Base-by-base conservation (phyloP, 2,329 filamentous ascomycete species). In the Neobulgaria alba region DNA sequence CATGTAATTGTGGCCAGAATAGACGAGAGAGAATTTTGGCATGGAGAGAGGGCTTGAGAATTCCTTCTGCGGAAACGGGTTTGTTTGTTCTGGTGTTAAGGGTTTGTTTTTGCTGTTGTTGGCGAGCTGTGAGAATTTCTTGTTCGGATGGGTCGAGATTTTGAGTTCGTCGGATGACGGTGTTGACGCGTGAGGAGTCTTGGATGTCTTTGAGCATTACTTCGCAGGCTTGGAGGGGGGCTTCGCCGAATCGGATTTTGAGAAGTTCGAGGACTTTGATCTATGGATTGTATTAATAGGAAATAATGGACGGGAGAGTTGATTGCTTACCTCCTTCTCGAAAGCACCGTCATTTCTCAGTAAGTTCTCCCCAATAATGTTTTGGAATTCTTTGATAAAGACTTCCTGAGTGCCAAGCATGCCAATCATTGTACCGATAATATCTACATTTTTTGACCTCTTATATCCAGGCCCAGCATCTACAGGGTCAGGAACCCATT, bases 171-270 rank as follows among this genome's bases (percentile, higher is more conserved):
- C 77, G 69, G 34, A 95, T 77, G 10, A 73, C 67, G 5, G 69
- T 65, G 57, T 95, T 85, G 44, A 93, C 76, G 31, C 77, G 73
- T 46, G 73, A 72, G 1, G 88, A 94, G 56, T 95, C 89, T 50
- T 84, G 75, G 26, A 96, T 84, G 59, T 98, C 92, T 49, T 83
- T 85, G 42, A 98, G 75, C 92, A 98, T 98, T 55, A 98, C 92
- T 58, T 98, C 90, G 61, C 89, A 95, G 36, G 85, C 85, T 59
- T 96, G 92, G 33, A 98, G 67, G 12, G 86, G 79, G 19, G 75
- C 73, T 50, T 95, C 87, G 17, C 90, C 90, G 42, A 95, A 89
- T 7, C 89, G 79, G 46, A 85, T 73, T 65, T 95, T 95, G 44
- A 98, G 73, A 8, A 96, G 72, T 42, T 90, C 80, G 4, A 96